Conservation (phyloP, 2,329 filamentous ascomycete genomes). For the Trichophyton equinum region DNA sequence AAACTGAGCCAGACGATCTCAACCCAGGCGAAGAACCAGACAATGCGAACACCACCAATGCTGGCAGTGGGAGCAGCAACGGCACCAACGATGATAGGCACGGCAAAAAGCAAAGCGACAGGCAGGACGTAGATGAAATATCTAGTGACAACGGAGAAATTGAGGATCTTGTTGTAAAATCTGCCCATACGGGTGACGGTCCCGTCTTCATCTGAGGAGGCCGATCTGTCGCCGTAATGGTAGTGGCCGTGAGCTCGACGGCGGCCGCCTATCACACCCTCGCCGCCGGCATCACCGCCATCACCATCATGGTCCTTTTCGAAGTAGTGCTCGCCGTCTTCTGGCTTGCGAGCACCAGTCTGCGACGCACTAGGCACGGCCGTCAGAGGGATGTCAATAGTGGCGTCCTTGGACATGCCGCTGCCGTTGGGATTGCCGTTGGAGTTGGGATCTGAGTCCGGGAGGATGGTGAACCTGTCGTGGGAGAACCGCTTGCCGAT, state of each 20-base stretch:
- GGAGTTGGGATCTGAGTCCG: slow-evolving; percentile 26
- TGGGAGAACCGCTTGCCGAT: slow-evolving; percentile 32
- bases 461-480: slow-evolving; percentile 35
- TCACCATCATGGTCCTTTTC: slow-evolving; percentile 19
- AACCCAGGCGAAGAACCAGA: slow-evolving; percentile 54
- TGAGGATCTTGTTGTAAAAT: slow-evolving; percentile 48
- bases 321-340: slow-evolving; percentile 24
- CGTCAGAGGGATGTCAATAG: slow-evolving; percentile 51
- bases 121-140: slow-evolving; percentile 53
- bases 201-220: slow-evolving; percentile 38
- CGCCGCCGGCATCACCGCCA: slow-evolving; percentile 12
- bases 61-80: slow-evolving; percentile 36
- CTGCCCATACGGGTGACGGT: slow-evolving; percentile 47
- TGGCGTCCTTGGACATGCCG: slow-evolving; percentile 37
- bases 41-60: slow-evolving; percentile 44
- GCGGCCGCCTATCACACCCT: slow-evolving; percentile 19
- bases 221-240: slow-evolving; percentile 21
- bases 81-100: slow-evolving; percentile 52
- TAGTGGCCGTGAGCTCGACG: slow-evolving; percentile 21
- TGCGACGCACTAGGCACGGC: slow-evolving; percentile 40
- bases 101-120: slow-evolving; percentile 44
- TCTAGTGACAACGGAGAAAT: slow-evolving; percentile 51
- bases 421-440: neutral
- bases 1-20: slow-evolving; percentile 53
- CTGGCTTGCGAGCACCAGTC: slow-evolving; percentile 33